Evolutionary conservation across 164 flowering plant species (phyloP).

Genomic region (Kalanchoe fedtschenkoi): DNA sequence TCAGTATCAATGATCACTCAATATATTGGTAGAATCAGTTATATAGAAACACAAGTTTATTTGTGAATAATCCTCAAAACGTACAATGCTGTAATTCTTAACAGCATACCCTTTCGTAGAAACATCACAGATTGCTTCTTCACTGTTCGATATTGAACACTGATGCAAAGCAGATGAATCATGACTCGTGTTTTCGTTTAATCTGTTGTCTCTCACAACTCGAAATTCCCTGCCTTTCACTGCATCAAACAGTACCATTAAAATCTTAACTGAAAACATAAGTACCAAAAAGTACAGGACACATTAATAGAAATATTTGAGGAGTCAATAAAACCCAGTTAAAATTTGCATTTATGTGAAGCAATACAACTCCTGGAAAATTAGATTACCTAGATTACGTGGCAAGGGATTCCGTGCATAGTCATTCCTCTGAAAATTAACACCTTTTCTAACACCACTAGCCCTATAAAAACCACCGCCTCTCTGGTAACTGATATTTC

Average conservation of each 20-base stretch:
- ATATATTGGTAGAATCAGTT: background rate
- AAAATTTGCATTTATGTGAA: background rate
- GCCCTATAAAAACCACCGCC: background rate
- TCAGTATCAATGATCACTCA: background rate
- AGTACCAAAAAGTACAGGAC: background rate
- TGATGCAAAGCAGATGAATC: slow-evolving; percentile 34
- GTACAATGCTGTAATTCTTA: background rate
- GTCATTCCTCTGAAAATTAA: too few species aligned
- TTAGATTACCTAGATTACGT: background rate
- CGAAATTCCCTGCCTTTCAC: slow-evolving; percentile 68
- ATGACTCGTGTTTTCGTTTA: slow-evolving; percentile 30
- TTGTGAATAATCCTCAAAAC: background rate
- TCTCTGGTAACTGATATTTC: background rate
- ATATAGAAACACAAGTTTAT: background rate
- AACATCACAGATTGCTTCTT: slow-evolving; percentile 18
- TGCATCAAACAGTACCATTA: slow-evolving; percentile 23
- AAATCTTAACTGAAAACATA: slow-evolving; percentile 2
- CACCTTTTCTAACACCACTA: background rate
- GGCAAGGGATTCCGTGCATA: too few species aligned
- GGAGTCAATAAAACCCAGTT: background rate
- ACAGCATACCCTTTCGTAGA: slow-evolving; percentile 37
- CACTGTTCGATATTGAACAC: slow-evolving; percentile 22
- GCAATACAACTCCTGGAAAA: background rate
- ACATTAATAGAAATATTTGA: background rate
- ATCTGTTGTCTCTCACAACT: slow-evolving; percentile 85